Evolutionary conservation across 305 asterid genomes (phyloP), one percentile per base, ranked within the genome.

Genomic region (Fraxinus platypoda): DNA sequence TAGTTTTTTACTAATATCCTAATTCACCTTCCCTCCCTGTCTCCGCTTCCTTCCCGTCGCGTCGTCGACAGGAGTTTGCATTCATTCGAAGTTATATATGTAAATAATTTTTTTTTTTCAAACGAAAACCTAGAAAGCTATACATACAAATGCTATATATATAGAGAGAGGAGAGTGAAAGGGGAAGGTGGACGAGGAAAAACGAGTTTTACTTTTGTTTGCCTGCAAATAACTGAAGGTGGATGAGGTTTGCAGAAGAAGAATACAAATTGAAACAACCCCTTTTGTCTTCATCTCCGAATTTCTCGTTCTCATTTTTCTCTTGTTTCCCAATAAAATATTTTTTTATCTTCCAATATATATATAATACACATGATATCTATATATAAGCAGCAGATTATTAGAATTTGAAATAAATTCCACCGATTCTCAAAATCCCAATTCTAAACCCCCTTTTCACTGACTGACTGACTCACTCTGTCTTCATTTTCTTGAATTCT

Each of bases 221-320:
- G 70, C 84, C 89, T 85, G 91, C 88, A 84, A 85, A 76, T 85
- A 85, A 87, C 87, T 83, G 89, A 70, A 46, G 81, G 72, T 34
- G 79, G 75, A 43, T 81, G 70, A 21, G 62, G 73, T 64, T 76
- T 54, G 79, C 85, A 83, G 86, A 84, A 81, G 89, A 86, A 70
- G 88, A 81, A 43, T 38, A 38, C 76, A 33, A 35, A 80, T 84
- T 72, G 13, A 71, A 49, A 34, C 82, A 30, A 82, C 83, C 74
- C 76, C 80, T 78, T 78, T 83, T 82, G 80, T 83, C 83, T 82
- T 82, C 57, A 11, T 71, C 74, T 80, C 85, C 82, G 76, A 80
- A 75, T 81, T 85, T 87, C 38, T 64, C 80, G 81, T 81, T 49
- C 70, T 74, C 78, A 74, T 75, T 80, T 83, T n/a, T 28, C 37